Percentiles rank a stretch among this genome's conserved stretches.
phyloP scores from a whole-genome alignment of 2,329 filamentous ascomycete genomes.

The Aureobasidium sp. region DNA sequence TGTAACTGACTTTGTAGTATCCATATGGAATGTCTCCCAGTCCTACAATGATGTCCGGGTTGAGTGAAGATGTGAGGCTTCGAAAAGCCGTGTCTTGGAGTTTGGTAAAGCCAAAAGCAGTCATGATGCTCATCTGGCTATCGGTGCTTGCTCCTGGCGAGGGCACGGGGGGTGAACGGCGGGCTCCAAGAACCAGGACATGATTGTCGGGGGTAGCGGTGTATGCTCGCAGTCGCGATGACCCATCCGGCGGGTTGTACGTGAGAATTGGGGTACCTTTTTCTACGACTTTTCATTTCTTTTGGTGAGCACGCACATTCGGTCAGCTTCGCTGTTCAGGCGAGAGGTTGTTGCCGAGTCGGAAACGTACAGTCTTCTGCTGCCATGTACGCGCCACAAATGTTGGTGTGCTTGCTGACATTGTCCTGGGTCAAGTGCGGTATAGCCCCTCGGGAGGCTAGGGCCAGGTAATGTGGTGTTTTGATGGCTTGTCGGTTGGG shows the following conservation, averaged over 20 bases:
- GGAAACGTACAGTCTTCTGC: constrained; percentile 78
- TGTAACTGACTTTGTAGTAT: constrained; percentile 38
- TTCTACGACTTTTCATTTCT: constrained; percentile 51
- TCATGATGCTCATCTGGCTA: constrained; percentile 65
- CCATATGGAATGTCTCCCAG: constrained; percentile 65
- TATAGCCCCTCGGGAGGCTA: constrained; percentile 74
- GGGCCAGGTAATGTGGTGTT: constrained; percentile 74
- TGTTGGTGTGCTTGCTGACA: constrained; percentile 53
- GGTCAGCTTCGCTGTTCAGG: constrained; percentile 29
- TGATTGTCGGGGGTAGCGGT: constrained; percentile 59
- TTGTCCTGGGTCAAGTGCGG: constrained; percentile 88
- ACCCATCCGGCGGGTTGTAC: constrained; percentile 34
- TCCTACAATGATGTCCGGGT: constrained; percentile 72
- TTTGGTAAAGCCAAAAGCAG: constrained; percentile 74
- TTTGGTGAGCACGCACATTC: constrained; percentile 26
- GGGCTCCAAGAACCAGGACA: constrained; percentile 65
- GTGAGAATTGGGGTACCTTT: constrained; percentile 49
- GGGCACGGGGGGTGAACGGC: constrained; percentile 66
- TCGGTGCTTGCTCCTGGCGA: constrained; percentile 49
- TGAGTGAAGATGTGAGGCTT: constrained; percentile 53
- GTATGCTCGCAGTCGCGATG: constrained; percentile 64
- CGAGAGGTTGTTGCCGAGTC: constrained; percentile 8
- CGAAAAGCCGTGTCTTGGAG: constrained; percentile 63
- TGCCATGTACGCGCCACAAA: constrained; percentile 68
- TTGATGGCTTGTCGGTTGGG: constrained; percentile 57